Evolutionary conservation across 2,329 filamentous ascomycete genomes (phyloP), one percentile per base, ranked within the genome.

Genomic region (Botrytis paeoniae): DNA sequence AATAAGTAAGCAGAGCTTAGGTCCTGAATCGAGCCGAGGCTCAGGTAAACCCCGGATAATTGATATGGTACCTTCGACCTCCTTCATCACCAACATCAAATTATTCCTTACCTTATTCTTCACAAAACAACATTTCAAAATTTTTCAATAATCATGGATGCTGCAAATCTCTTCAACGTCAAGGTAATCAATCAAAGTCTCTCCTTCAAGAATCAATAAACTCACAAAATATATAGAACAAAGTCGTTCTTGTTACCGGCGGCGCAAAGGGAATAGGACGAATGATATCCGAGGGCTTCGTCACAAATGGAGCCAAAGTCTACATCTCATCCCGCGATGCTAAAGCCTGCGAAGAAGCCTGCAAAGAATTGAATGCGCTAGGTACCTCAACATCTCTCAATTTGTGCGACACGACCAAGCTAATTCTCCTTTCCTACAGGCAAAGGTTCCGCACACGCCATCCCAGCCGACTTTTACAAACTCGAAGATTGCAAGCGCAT

Each of bases 301-400:
- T 91, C n/a, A 80, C 84, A 73, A 91, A 90, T 81, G 89, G 89
- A 73, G 87, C 87, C 73, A 91, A 87, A 75, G 91, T 93, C 9
- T 93, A 92, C 83, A 90, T 93, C 75, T 89, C 89, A 9, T 91
- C 89, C 9, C 86, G 89, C 37, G 90, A 91, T 45, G 89, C 88
- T 25, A 89, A 88, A 61, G 83, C 84, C 39, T 89, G 89, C 82
- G 83, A 85, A 78, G 84, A 91, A 65, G 88, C 90, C 29, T 86
- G 83, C 45, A 87, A 88, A 2, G 88, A 88, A 63, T 81, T 90
- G 72, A 88, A 87, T 75, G 82, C 84, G 75, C 83, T 88, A 43
- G 85, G 48, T n/a, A 25, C 63, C 37, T 68, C 25, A 10, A 20
- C 59, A 43, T 54, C 60, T 10, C 41, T 29, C 62, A 29, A 61